These are phyloP conservation scores for Huntiella decipiens DNA, from an alignment of 2,329 filamentous ascomycete genomes.

Conservation along the genomic window DNA sequence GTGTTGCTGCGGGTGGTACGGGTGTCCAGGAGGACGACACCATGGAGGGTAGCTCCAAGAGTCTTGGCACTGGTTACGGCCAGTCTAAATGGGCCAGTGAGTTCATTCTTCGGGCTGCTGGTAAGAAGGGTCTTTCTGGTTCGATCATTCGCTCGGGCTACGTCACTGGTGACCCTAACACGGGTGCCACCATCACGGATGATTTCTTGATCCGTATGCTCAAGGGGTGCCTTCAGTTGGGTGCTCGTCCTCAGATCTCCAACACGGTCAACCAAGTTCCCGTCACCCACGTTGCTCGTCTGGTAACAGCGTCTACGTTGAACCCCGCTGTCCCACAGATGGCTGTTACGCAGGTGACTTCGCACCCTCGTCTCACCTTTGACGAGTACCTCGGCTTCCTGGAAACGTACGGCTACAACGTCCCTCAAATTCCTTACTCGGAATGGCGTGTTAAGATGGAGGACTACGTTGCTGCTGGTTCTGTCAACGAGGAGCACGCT, in stretches of 20 bases:
- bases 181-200: conserved; percentile 60
- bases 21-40: conserved; percentile 60
- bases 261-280: conserved; percentile 86
- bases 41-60: conserved; percentile 53
- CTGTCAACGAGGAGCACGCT: conserved; percentile 16
- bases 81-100: conserved; percentile 74
- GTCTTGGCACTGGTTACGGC: conserved; percentile 73
- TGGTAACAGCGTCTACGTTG: conserved; percentile 57
- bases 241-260: conserved; percentile 50
- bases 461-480: conserved; percentile 15
- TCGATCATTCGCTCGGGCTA: conserved; percentile 71
- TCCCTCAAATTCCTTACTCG: conserved; percentile 46
- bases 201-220: conserved; percentile 77
- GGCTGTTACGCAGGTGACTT: conserved; percentile 56
- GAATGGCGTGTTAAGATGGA: conserved; percentile 41
- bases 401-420: conserved; percentile 52
- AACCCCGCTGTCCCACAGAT: conserved; percentile 29
- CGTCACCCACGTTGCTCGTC: conserved; percentile 62
- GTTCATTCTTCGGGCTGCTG: conserved; percentile 57
- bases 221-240: conserved; percentile 74
- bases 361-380: conserved; percentile 58
- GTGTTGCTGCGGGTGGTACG: conserved; percentile 38
- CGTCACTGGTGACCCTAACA: conserved; percentile 52
- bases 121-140: conserved; percentile 54
- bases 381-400: conserved; percentile 58